These are phyloP conservation scores for Amanita phalloides DNA, from an alignment of 768 basidiomycete species.

Conservation along the genomic window DNA sequence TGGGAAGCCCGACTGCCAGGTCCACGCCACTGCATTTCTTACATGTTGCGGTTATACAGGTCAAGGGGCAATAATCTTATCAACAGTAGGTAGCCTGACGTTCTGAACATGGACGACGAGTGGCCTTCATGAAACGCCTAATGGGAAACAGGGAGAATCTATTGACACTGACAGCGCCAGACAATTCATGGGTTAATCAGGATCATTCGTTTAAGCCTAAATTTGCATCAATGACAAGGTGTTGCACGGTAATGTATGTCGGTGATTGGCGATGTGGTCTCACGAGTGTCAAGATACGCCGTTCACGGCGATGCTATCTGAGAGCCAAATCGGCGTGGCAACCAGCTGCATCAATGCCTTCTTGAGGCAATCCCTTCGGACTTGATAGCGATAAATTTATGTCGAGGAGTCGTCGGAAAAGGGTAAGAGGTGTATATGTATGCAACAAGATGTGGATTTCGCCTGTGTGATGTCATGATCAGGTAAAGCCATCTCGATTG, in stretches of 20 bases:
- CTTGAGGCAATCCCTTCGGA: not conserved
- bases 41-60: not conserved
- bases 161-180: not conserved
- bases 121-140: not conserved
- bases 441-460: not conserved
- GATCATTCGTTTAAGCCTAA: constrained; percentile 2
- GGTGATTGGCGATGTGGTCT: constrained; percentile 2
- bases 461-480: not conserved
- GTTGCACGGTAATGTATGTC: not conserved
- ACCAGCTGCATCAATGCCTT: constrained; percentile 1
- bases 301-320: constrained; percentile 1
- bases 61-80: not conserved
- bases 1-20: not conserved
- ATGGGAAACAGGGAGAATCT: not conserved
- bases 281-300: constrained; percentile 6
- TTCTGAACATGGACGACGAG: not conserved
- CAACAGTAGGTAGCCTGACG: not conserved
- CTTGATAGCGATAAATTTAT: not conserved
- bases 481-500: not conserved
- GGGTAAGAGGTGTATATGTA: not conserved
- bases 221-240: not conserved
- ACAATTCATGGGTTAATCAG: not conserved
- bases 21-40: not conserved
- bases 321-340: constrained; percentile 4
- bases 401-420: not conserved